Base-by-base conservation (phyloP, 2,329 filamentous ascomycete species). In the Penicillium sp. region DNA sequence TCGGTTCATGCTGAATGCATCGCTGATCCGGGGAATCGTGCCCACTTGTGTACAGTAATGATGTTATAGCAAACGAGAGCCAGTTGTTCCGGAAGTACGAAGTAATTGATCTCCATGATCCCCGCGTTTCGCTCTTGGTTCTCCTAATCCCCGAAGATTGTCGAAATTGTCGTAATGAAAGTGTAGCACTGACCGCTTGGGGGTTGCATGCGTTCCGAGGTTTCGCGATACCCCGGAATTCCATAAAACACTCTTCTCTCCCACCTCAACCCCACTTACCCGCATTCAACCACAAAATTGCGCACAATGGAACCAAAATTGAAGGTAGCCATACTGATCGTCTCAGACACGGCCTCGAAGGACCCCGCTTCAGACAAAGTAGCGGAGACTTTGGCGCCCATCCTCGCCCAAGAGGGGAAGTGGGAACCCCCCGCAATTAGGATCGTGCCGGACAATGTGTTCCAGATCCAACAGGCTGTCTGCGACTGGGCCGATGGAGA, bases 341-440 rank as follows among this genome's bases (percentile, higher is more conserved):
- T 99, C 37, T 97, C 94, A 1, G 95, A 95, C 49, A 99, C 94
- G 6, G 94, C 92, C 6, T 85, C 87, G 8, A 81, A 85, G 63
- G 88, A 96, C 71, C 84, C 90, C 0, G 85, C 88, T 3, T 87
- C 90, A 1, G 94, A 99, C 75, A 85, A 85, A 59, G 88, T 90
- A 8, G 85, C 85, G 6, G 79, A 81, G 1, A 79, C 84, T 9
- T 81, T 99, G 4, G 81, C 84, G 46, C 79, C 87, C 50, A 85
- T 91, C 14, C 87, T 99, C 61, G 77, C 81, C 4, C 77, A 81
- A 3, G 83, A 89, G 56, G 89, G 86, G 12, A 85, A 85, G 73
- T 99, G 93, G 93, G 76, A 83, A 11, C 80, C 91, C 3, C 77
- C 79, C 2, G 81, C 85, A 18, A 84, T 85, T 46, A 83, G 83